These are phyloP conservation scores for Penicillium olsonii DNA, from an alignment of 2,329 filamentous ascomycete genomes.

Conservation along the genomic window DNA sequence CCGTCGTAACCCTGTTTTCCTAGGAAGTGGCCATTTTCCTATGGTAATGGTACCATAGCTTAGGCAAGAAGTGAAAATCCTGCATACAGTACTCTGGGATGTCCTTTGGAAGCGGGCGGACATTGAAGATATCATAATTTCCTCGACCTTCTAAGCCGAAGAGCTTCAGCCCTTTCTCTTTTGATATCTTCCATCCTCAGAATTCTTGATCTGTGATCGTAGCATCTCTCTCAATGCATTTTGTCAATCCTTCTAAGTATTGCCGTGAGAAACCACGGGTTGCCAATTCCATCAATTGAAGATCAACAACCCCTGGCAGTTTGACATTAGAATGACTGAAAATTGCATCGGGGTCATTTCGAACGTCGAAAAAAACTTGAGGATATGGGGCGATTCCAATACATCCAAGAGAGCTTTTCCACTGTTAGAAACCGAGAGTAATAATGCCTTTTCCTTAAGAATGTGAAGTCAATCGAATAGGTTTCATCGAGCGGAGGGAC, in stretches of 20 bases:
- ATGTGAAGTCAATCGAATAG: neutral
- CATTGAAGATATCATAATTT: neutral
- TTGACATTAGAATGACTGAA: slow-evolving; percentile 48
- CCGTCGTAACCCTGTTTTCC: too few relatives aligned
- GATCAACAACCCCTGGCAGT: slow-evolving; percentile 50
- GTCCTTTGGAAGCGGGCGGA: neutral
- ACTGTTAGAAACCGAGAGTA: neutral
- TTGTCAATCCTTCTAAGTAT: neutral
- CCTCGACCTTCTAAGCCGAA: neutral
- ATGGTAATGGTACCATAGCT: neutral
- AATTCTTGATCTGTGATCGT: neutral
- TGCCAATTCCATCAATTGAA: slow-evolving; percentile 60
- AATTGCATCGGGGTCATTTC: slow-evolving; percentile 60
- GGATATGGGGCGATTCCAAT: slow-evolving; percentile 46
- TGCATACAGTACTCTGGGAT: neutral
- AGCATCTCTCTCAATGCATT: neutral
- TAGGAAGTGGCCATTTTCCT: too few relatives aligned
- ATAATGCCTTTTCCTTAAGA: neutral
- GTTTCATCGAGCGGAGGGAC: neutral
- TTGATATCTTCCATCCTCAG: neutral
- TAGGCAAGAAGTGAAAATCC: neutral
- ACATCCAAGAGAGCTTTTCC: slow-evolving; percentile 27
- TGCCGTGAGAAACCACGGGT: slow-evolving; percentile 1
- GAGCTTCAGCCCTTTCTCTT: neutral
- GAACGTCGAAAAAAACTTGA: slow-evolving; percentile 62